Conservation (phyloP, 2,329 filamentous ascomycete genomes). For the Penicillium sp. region DNA sequence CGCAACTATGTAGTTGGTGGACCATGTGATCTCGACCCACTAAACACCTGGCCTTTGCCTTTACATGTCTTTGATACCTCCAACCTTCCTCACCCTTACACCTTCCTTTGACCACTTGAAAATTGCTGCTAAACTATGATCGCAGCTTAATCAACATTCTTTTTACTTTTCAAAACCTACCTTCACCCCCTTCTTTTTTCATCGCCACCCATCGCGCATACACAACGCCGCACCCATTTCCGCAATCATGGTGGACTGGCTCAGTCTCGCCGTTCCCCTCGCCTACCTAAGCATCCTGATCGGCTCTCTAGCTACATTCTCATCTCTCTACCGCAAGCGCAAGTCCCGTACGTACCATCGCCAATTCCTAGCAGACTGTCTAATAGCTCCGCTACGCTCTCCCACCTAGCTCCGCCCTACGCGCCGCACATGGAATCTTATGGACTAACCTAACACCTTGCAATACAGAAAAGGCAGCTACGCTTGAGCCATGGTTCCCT, state of each 20-base stretch:
- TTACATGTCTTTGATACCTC: constrained; percentile 12
- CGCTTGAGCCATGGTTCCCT: constrained; percentile 91
- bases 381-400: background rate
- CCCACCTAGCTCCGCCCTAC: background rate
- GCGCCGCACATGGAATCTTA: background rate
- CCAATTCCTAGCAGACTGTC: background rate
- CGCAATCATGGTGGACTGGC: constrained; percentile 63
- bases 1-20: background rate
- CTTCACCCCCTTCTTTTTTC: background rate
- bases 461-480: constrained; percentile 68
- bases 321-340: constrained; percentile 86
- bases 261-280: constrained; percentile 80
- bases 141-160: constrained; percentile 3
- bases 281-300: constrained; percentile 85
- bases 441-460: constrained; percentile 7
- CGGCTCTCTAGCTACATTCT: constrained; percentile 88
- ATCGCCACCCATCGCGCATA: background rate
- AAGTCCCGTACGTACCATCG: constrained; percentile 66
- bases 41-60: constrained; percentile 30
- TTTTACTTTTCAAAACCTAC: background rate
- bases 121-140: constrained; percentile 9
- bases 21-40: constrained; percentile 29
- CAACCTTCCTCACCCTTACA: constrained; percentile 2
- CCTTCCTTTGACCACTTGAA: background rate
- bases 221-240: constrained; percentile 19